These are phyloP conservation scores for Schizosaccharomyces osmophilus DNA, from an alignment of 805 yeast genomes.

Conservation along the genomic window DNA sequence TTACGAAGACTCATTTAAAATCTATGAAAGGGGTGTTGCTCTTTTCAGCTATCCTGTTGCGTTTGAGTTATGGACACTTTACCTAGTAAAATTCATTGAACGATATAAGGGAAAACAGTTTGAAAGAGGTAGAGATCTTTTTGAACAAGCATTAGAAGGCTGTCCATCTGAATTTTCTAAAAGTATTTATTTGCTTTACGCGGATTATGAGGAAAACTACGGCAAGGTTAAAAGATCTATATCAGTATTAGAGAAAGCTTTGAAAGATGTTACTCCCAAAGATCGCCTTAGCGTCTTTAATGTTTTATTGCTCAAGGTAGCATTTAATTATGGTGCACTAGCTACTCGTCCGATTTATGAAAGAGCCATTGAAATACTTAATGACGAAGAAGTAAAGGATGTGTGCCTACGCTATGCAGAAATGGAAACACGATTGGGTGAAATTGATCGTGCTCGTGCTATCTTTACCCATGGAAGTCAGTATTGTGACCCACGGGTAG, in stretches of 20 bases:
- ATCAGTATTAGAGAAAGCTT: slow-evolving; percentile 22
- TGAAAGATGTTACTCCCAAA: slow-evolving; percentile 12
- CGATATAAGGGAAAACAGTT: slow-evolving; percentile 12
- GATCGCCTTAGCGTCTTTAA: slow-evolving; percentile 21
- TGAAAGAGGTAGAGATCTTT: slow-evolving; percentile 45
- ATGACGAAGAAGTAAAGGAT: slow-evolving; percentile 19
- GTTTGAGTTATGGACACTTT: slow-evolving; percentile 49
- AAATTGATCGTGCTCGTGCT: slow-evolving; percentile 36
- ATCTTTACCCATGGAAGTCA: slow-evolving; percentile 32
- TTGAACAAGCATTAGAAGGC: slow-evolving; percentile 36
- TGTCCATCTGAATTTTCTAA: slow-evolving; percentile 28
- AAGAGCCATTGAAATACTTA: slow-evolving; percentile 25
- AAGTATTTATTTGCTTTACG: slow-evolving; percentile 29
- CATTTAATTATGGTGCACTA: slow-evolving; percentile 18
- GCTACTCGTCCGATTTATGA: slow-evolving; percentile 27
- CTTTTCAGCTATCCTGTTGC: slow-evolving; percentile 35
- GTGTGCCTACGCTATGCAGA: slow-evolving; percentile 30
- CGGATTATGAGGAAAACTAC: slow-evolving; percentile 31
- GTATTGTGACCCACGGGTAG: slow-evolving; percentile 15
- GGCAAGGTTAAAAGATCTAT: slow-evolving; percentile 30
- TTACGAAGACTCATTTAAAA: slow-evolving; percentile 27
- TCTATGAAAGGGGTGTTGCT: slow-evolving; percentile 46
- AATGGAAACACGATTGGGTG: slow-evolving; percentile 29
- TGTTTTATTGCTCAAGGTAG: slow-evolving; percentile 19
- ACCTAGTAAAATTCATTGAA: slow-evolving; percentile 28